A percentile compares a stretch with the other conserved stretches of the same genome.
Conservation (phyloP, 2,329 filamentous ascomycete genomes). For the Acephala macrosclerotiorum region DNA sequence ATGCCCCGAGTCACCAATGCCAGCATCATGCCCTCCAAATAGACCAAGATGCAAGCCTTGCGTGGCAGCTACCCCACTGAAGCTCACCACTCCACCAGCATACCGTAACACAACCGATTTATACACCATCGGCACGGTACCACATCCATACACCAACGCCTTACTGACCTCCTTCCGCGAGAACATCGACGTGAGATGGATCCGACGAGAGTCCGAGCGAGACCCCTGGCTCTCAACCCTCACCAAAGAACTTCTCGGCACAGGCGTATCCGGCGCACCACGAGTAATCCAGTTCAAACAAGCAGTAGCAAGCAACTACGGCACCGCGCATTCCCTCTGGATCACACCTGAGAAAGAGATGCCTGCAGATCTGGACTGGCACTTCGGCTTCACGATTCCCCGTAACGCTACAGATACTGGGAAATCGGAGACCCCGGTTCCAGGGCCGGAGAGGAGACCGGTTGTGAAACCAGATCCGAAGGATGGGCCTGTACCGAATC, state of each 20-base stretch:
- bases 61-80: conserved; percentile 67
- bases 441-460: conserved; percentile 63
- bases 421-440: conserved; percentile 63
- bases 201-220: conserved; percentile 72
- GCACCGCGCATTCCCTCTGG: conserved; percentile 76
- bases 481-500: conserved; percentile 58
- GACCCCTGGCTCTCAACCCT: conserved; percentile 80
- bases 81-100: conserved; percentile 68
- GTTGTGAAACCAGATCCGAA: conserved; percentile 55
- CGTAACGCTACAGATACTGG: conserved; percentile 58
- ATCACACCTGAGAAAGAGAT: conserved; percentile 72
- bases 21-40: conserved; percentile 86
- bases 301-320: conserved; percentile 74
- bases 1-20: conserved; percentile 77
- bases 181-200: conserved; percentile 67
- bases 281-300: conserved; percentile 83
- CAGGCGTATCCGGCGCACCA: conserved; percentile 65
- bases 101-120: conserved; percentile 76
- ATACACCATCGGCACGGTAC: conserved; percentile 87
- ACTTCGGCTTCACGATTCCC: conserved; percentile 85
- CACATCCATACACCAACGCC: conserved; percentile 87
- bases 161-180: conserved; percentile 70
- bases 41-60: conserved; percentile 77
- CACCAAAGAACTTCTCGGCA: conserved; percentile 73
- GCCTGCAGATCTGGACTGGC: conserved; percentile 80